phyloP scores from a whole-genome alignment of 1,139 yeast species.

The Geotrichum citri-aurantii region DNA sequence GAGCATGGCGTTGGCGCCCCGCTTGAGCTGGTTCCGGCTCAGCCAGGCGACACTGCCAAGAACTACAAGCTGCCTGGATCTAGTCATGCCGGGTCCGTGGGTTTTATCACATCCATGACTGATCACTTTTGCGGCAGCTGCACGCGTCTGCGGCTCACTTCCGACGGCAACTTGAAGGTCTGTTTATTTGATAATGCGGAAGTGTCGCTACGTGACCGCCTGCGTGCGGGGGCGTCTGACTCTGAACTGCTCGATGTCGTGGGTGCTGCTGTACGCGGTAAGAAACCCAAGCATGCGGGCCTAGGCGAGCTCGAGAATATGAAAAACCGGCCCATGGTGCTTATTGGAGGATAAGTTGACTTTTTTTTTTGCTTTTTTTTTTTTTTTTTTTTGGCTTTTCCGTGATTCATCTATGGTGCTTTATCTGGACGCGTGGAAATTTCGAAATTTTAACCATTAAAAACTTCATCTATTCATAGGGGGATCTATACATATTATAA shows the following conservation, averaged over 20 bases:
- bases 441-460: neutral
- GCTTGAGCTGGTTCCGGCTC: slow-evolving; percentile 32
- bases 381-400: neutral
- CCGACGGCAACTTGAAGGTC: slow-evolving; percentile 49
- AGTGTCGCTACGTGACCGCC: slow-evolving; percentile 42
- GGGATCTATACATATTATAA: neutral
- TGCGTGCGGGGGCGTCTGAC: slow-evolving; percentile 36
- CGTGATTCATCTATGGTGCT: neutral
- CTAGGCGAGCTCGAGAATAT: slow-evolving; percentile 41
- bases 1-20: slow-evolving; percentile 15
- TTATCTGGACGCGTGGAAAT: too few relatives aligned
- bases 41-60: slow-evolving; percentile 45
- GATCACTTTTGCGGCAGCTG: slow-evolving; percentile 47
- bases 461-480: neutral
- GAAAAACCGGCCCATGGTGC: slow-evolving; percentile 49
- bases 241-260: slow-evolving; percentile 37
- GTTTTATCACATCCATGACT: slow-evolving; percentile 51
- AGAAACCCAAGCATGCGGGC: slow-evolving; percentile 47
- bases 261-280: slow-evolving; percentile 41
- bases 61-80: slow-evolving; percentile 37
- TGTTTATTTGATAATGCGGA: slow-evolving; percentile 50
- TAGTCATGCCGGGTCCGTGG: slow-evolving; percentile 40
- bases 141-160: slow-evolving; percentile 45
- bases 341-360: slow-evolving; percentile 50
- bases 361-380: too few relatives aligned